These are phyloP conservation scores for Kentomonas sorsogonicus DNA, from an alignment of 208 protist species.

Conservation along the genomic window DNA sequence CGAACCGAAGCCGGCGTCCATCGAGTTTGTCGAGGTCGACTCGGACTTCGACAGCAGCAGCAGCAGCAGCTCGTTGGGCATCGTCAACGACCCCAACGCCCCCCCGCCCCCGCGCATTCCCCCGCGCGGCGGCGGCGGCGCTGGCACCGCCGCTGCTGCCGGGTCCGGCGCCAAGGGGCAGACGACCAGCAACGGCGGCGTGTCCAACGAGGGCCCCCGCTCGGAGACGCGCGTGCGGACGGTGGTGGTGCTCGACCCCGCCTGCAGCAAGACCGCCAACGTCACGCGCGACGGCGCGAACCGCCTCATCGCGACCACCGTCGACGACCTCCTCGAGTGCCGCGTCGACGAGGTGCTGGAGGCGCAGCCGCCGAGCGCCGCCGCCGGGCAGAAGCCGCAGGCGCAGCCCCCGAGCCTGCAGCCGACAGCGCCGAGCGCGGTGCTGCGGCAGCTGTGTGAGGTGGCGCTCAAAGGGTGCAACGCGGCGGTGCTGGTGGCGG, in stretches of 20 bases:
- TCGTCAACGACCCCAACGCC: conserved; percentile 12
- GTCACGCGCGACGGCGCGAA: conserved; percentile 59
- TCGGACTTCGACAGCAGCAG: too few species aligned
- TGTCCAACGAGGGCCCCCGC: conserved; percentile 9
- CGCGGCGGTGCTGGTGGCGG: conserved; percentile 58
- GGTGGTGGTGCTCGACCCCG: conserved; percentile 57
- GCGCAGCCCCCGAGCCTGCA: too few species aligned
- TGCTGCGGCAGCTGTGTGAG: conserved; percentile 54
- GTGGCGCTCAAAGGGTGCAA: conserved; percentile 61
- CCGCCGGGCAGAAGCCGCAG: conserved; percentile 9
- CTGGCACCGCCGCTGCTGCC: conserved; percentile 18
- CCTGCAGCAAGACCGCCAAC: conserved; percentile 53
- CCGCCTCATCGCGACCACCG: conserved; percentile 51
- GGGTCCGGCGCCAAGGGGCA: conserved; percentile 15
- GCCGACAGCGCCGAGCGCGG: conserved; percentile 26
- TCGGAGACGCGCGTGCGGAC: conserved; percentile 71
- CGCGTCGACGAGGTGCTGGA: conserved; percentile 74
- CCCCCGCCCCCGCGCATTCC: too few species aligned
- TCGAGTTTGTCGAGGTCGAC: conserved; percentile 1
- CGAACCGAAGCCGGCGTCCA: background rate
- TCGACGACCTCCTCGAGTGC: conserved; percentile 76
- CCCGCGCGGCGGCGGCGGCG: background rate
- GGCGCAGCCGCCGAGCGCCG: conserved; percentile 13
- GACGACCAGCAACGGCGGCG: background rate
- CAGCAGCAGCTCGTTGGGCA: conserved; percentile 16